phyloP scores from a whole-genome alignment of 1,139 yeast genomes.

The Candida glucosophila region DNA sequence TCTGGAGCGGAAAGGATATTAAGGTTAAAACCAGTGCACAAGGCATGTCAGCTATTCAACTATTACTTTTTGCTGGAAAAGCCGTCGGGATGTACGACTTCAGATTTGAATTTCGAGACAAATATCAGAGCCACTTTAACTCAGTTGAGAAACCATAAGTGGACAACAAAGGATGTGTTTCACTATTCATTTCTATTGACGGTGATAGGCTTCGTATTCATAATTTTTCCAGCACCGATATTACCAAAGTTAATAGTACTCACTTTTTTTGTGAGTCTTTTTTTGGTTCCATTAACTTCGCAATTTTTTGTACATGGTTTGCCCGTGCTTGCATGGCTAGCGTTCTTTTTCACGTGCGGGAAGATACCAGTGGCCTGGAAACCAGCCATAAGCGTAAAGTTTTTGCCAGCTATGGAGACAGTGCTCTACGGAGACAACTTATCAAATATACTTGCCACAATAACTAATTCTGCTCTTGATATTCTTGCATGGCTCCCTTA shows the following conservation, averaged over 20 bases:
- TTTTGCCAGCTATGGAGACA: conserved; percentile 90
- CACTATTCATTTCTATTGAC: conserved; percentile 46
- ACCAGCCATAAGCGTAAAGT: conserved; percentile 85
- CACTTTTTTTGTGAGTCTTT: conserved; percentile 25
- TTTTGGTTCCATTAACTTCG: conserved; percentile 65
- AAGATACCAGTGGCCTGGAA: conserved; percentile 72
- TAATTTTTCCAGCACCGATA: conserved; percentile 45
- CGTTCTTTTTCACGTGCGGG: conserved; percentile 72
- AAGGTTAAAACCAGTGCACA: conserved; percentile 26
- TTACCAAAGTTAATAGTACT: conserved; percentile 37
- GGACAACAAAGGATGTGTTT: conserved; percentile 34
- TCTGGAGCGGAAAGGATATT: conserved; percentile 20
- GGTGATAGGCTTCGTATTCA: conserved; percentile 43
- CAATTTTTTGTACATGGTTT: conserved; percentile 83
- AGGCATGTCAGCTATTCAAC: conserved; percentile 38
- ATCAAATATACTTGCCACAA: conserved; percentile 75
- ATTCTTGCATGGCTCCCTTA: conserved; percentile 93
- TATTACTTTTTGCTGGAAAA: conserved; percentile 52
- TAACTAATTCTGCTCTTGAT: conserved; percentile 62
- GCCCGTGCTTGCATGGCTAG: conserved; percentile 85
- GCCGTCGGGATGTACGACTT: conserved; percentile 43
- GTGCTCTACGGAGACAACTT: conserved; percentile 90
- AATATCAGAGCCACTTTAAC: conserved; percentile 42
- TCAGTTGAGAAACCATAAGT: conserved; percentile 41
- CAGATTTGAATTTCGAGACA: conserved; percentile 53